Conservation (phyloP, 2,329 filamentous ascomycete species). For the Aureobasidium sp. region DNA sequence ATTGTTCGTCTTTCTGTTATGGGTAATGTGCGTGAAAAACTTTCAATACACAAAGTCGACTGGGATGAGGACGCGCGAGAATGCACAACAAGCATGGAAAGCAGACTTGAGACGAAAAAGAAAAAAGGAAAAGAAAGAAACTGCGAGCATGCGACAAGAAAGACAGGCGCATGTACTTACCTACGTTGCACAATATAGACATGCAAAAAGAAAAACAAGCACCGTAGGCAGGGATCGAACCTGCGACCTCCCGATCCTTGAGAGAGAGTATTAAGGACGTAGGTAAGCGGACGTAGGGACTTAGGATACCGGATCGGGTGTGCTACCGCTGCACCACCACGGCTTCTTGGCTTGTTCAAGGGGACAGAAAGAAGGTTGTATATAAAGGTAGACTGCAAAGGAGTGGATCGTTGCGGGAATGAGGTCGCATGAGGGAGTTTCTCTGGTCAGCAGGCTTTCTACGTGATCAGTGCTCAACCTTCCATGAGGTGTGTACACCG, state of each 20-base stretch:
- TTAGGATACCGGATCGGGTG: not conserved
- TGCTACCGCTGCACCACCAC: constrained; percentile 5
- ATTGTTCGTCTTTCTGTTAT: too few species aligned
- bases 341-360: not conserved
- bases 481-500: not conserved
- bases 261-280: not conserved
- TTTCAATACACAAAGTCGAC: too few species aligned
- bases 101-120: not conserved
- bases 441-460: not conserved
- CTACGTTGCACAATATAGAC: not conserved
- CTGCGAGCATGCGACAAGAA: not conserved
- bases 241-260: not conserved
- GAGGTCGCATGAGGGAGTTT: not conserved
- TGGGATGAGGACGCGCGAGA: not conserved
- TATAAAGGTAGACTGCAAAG: not conserved
- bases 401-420: not conserved
- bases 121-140: not conserved
- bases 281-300: not conserved
- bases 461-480: not conserved
- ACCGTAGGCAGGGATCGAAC: constrained; percentile 2
- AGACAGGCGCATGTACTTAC: not conserved
- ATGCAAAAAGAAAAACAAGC: not conserved
- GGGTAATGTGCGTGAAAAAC: too few species aligned
- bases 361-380: not conserved
- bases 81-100: not conserved